Evolutionary conservation across 768 basidiomycete species (phyloP).

Genomic region (Suillus subaureus): DNA sequence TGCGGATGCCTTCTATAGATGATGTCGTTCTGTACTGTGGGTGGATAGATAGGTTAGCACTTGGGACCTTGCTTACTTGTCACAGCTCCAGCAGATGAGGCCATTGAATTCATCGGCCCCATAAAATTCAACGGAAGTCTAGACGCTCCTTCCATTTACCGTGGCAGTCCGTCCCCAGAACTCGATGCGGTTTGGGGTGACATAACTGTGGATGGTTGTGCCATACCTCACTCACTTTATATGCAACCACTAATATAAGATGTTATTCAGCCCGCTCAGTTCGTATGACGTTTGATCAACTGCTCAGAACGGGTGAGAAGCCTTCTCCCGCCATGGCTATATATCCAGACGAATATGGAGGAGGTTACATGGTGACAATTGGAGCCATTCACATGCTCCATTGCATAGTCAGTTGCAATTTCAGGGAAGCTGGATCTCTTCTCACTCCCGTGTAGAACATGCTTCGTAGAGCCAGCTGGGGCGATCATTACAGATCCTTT

Average conservation of each 20-base stretch:
- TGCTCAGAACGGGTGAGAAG: constrained; percentile 10
- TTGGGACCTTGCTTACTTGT: not conserved
- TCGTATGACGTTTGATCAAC: constrained; percentile 8
- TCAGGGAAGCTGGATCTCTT: not conserved
- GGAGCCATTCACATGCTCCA: constrained; percentile 13
- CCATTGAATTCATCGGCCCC: constrained; percentile 13
- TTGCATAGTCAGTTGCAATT: constrained; percentile 10
- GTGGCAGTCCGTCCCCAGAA: constrained; percentile 11
- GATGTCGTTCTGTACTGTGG: not conserved
- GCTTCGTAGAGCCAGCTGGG: constrained; percentile 10
- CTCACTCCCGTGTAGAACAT: constrained; percentile 9
- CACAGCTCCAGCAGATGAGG: constrained; percentile 15
- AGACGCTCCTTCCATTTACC: constrained; percentile 3
- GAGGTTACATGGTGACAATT: constrained; percentile 14
- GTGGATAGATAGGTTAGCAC: not conserved
- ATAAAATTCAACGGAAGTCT: constrained; percentile 5
- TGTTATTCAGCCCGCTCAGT: constrained; percentile 6
- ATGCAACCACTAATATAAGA: not conserved
- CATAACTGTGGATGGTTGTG: constrained; percentile 8
- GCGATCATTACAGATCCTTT: constrained; percentile 12
- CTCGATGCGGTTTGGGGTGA: constrained; percentile 17
- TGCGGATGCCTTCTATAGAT: not conserved
- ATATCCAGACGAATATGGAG: constrained; percentile 15
- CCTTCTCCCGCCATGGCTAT: constrained; percentile 6
- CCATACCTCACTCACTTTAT: not conserved